Evolutionary conservation across 805 yeast genomes (phyloP).

Genomic region (Wickerhamomyces sydowiorum): DNA sequence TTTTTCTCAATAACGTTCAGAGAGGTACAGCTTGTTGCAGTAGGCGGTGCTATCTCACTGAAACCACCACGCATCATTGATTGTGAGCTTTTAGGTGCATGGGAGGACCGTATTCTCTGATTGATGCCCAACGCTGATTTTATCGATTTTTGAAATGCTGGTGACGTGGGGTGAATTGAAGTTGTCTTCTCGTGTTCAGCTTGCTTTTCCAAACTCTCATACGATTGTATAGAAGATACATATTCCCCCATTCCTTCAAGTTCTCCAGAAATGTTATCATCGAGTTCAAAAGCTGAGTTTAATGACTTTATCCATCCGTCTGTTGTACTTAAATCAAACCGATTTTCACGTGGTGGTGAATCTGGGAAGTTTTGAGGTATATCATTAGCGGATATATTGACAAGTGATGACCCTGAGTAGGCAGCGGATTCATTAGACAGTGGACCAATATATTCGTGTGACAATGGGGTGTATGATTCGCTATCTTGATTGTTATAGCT

Average conservation of each 20-base stretch:
- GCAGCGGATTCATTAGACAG: background rate
- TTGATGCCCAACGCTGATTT: background rate
- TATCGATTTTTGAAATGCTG: background rate
- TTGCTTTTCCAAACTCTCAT: too few species aligned
- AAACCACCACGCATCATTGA: background rate
- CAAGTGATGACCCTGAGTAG: constrained; percentile 6
- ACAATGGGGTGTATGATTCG: too few species aligned
- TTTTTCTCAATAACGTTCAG: background rate
- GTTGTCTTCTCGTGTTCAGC: too few species aligned
- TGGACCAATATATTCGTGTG: too few species aligned
- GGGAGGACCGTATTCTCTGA: too few species aligned
- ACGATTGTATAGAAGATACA: background rate
- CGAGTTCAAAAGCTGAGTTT: constrained; percentile 14
- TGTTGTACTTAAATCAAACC: constrained; percentile 1
- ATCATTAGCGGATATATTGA: constrained; percentile 3
- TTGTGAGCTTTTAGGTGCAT: background rate
- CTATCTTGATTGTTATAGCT: too few species aligned
- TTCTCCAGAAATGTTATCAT: constrained; percentile 12
- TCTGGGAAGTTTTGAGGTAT: constrained; percentile 2
- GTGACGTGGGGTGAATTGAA: background rate
- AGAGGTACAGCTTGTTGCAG: background rate
- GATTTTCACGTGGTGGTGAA: background rate
- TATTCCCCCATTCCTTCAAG: constrained; percentile 1
- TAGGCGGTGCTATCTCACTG: background rate
- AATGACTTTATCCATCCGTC: constrained; percentile 14